A percentile compares a stretch with the other conserved stretches of the same genome.
Evolutionary conservation across 345 rosid genomes (phyloP).

Genomic region (Brassica nigra): DNA sequence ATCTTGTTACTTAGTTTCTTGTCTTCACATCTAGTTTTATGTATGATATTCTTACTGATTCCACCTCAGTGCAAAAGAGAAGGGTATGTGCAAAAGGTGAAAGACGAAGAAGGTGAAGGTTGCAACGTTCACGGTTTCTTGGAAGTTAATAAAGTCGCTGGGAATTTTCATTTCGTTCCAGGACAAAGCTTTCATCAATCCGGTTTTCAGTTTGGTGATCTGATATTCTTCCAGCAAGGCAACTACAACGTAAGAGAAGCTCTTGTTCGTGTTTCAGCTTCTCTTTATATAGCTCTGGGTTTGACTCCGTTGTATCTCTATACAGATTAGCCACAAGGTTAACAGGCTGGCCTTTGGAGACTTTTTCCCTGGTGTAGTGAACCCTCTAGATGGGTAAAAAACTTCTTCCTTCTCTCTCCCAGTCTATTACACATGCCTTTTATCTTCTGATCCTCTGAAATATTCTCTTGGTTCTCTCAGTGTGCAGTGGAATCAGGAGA

Average conservation of each 20-base stretch:
- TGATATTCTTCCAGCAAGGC: neutral
- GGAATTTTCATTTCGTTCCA: neutral
- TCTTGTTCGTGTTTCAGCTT: neutral
- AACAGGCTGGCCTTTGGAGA: neutral
- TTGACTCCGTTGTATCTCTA: neutral
- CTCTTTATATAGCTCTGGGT: neutral
- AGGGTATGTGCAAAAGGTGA: neutral
- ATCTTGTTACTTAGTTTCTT: neutral
- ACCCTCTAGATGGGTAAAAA: neutral
- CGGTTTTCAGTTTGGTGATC: neutral
- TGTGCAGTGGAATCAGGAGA: slow-evolving; percentile 66
- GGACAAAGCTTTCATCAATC: neutral
- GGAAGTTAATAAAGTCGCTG: neutral
- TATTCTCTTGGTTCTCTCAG: slow-evolving; percentile 34
- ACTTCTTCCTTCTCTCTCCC: neutral
- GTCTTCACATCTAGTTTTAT: neutral
- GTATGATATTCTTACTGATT: neutral
- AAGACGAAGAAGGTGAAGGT: neutral
- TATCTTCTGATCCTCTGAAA: neutral
- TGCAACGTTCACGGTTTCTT: neutral
- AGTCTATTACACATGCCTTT: neutral
- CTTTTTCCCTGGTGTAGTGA: neutral
- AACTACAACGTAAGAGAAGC: neutral
- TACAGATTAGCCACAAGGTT: neutral
- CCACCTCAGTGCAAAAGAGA: neutral